Evolutionary conservation across 2,329 filamentous ascomycete species (phyloP), one percentile per base, ranked within the genome.

Genomic region (Aspergillus aculeatinus): DNA sequence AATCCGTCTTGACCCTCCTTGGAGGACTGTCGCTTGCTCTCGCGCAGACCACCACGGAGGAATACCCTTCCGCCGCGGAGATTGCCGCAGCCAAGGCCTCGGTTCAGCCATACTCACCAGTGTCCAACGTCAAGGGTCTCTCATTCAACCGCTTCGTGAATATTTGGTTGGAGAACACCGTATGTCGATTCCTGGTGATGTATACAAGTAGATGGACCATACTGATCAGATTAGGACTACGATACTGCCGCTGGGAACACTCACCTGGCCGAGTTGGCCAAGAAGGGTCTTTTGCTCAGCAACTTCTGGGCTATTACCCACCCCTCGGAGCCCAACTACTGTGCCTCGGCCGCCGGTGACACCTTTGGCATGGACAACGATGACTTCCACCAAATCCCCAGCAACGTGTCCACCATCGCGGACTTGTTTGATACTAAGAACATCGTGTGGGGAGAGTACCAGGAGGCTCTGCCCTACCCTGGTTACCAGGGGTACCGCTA

Each of bases 81-180:
- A 73, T 74, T 55, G 55, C 60, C 11, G 67, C 69, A 16, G 69
- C 71, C 11, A 69, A 67, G 14, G 86, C 86, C 7, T 88, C 84
- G 1, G 86, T 86, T 11, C 80, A 81, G 70, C 87, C 87, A 1
- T 76, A 77, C 62, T 86, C 84, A 62, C 85, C 87, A 2, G 85
- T 82, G 33, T 87, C 82, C 72, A 72, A 86, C 68, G 86, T 92
- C 55, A 82, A 85, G 70, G 91, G 91, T 63, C 86, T 88, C 70
- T 86, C 82, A 0, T 93, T 93, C 71, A 84, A 92, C 71, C 86
- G 90, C 16, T 84, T 90, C 62, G 86, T 86, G 58, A 84, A 87
- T 59, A 86, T 93, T 74, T 93, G 88, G 87, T 82, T 92, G 51
- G 90, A 93, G 79, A 93, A 93, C 72, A 90, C 87, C 52, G 82